Conservation (phyloP, 75 land plant genomes). For the Selaginella moellendorffii region DNA sequence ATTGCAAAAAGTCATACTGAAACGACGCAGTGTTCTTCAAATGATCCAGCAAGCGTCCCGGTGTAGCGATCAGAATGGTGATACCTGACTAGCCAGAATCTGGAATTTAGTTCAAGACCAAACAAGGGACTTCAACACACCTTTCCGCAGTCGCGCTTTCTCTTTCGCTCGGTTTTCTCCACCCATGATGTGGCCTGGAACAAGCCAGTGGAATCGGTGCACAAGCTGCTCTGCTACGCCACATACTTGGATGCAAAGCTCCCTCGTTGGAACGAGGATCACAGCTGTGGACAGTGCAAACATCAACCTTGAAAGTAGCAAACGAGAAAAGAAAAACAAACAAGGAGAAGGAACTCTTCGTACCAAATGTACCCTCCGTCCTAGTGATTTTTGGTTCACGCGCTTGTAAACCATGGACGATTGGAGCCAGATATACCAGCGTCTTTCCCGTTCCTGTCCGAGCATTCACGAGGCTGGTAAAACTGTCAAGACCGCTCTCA, state of each 20-base stretch:
- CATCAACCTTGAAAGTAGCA: too few relatives aligned
- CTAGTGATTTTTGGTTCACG: conserved; percentile 34
- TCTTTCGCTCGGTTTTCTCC: conserved; percentile 87
- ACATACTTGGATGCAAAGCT: conserved; percentile 87
- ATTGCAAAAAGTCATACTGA: conserved; percentile 39
- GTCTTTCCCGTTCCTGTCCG: conserved; percentile 96
- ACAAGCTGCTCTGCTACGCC: conserved; percentile 63
- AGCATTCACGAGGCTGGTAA: conserved; percentile 75
- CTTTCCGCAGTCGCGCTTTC: conserved; percentile 95
- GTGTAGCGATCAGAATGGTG: conserved; percentile 85
- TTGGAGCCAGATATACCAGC: conserved; percentile 74
- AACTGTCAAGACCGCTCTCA: neutral
- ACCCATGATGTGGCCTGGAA: conserved; percentile 86
- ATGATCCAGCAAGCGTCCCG: conserved; percentile 91
- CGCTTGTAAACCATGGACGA: conserved; percentile 60
- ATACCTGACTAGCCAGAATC: too few relatives aligned
- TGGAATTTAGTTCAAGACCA: too few relatives aligned
- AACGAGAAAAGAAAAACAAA: neutral
- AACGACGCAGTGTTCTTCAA: conserved; percentile 75
- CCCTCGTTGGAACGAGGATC: conserved; percentile 94
- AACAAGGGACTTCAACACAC: too few relatives aligned
- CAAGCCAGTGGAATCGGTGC: conserved; percentile 88
- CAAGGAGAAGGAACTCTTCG: neutral
- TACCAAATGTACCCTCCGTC: conserved; percentile 87
- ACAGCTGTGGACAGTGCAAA: conserved; percentile 64